These are phyloP conservation scores for Amoeboaphelidium protococcarum DNA, from an alignment of 371 early-diverging fungal species.

Conservation along the genomic window DNA sequence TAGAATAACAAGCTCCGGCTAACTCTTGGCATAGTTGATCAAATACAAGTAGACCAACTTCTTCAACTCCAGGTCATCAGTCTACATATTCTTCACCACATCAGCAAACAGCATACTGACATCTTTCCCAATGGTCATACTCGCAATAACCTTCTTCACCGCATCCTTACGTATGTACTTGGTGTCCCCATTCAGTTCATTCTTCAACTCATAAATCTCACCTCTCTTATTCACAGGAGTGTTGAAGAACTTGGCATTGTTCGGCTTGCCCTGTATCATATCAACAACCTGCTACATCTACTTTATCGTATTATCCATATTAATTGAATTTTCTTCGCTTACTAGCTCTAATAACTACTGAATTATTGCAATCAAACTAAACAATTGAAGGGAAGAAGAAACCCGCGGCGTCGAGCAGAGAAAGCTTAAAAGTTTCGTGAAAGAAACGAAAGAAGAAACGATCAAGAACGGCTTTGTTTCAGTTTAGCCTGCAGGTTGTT, in stretches of 20 bases:
- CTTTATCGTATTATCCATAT: not conserved
- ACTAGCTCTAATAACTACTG: not conserved
- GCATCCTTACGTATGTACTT: slow-evolving; percentile 79
- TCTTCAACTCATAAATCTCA: slow-evolving; percentile 82
- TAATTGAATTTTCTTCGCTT: not conserved
- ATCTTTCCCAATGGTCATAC: slow-evolving; percentile 33
- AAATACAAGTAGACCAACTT: slow-evolving; percentile 49
- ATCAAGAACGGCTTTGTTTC: too few relatives aligned
- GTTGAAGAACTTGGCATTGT: not conserved
- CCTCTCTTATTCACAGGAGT: slow-evolving; percentile 25
- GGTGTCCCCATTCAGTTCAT: slow-evolving; percentile 86
- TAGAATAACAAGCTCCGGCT: slow-evolving; percentile 87
- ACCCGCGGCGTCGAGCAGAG: too few relatives aligned
- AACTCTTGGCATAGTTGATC: slow-evolving; percentile 69
- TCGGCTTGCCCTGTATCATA: not conserved
- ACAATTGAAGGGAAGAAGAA: too few relatives aligned
- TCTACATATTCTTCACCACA: slow-evolving; percentile 96
- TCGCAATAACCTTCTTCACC: slow-evolving; percentile 88
- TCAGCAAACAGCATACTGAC: slow-evolving; percentile 36
- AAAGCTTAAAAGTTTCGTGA: too few relatives aligned
- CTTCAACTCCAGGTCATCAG: slow-evolving; percentile 78
- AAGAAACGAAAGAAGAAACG: too few relatives aligned
- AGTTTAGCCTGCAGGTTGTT: too few relatives aligned
- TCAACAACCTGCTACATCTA: not conserved
- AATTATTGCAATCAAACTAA: too few relatives aligned